phyloP scores from a whole-genome alignment of 1,284 basidiomycete species.

The Singerocomus rubriflavus region DNA sequence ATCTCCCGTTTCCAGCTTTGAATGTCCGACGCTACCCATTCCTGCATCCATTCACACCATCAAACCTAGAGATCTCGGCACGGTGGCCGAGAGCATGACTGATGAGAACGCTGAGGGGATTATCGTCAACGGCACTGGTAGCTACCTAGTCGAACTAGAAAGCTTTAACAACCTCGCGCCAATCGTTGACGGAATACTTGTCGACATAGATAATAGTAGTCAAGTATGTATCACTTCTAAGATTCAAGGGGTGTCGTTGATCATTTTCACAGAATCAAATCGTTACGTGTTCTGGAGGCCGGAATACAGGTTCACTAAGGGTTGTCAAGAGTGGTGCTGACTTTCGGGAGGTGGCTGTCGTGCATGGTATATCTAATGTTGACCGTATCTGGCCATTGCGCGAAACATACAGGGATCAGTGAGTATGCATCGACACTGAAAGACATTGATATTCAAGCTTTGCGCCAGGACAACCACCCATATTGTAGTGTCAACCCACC shows the following conservation, averaged over 20 bases:
- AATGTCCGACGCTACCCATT: constrained; percentile 49
- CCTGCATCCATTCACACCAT: constrained; percentile 44
- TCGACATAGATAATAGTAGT: constrained; percentile 72
- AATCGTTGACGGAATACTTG: constrained; percentile 79
- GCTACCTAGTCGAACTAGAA: constrained; percentile 57
- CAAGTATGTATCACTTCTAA: constrained; percentile 48
- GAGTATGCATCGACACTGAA: constrained; percentile 25
- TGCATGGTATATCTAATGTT: constrained; percentile 61
- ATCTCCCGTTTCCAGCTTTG: constrained; percentile 41
- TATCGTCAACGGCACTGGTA: constrained; percentile 50
- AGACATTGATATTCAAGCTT: background rate
- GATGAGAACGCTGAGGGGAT: constrained; percentile 38
- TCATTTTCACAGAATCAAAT: constrained; percentile 59
- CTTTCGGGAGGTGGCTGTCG: constrained; percentile 61
- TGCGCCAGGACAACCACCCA: constrained; percentile 47
- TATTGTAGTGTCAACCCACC: constrained; percentile 56
- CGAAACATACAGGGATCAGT: constrained; percentile 50
- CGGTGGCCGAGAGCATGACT: constrained; percentile 33
- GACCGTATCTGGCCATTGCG: constrained; percentile 66
- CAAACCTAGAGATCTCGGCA: constrained; percentile 29
- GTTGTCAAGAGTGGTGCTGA: constrained; percentile 86
- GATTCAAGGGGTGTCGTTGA: constrained; percentile 5
- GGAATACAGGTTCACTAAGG: constrained; percentile 78
- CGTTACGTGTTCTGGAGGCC: constrained; percentile 86
- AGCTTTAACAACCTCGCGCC: constrained; percentile 83